phyloP scores from a whole-genome alignment of 2,329 filamentous ascomycete genomes.

The Harringtonia lauricola region DNA sequence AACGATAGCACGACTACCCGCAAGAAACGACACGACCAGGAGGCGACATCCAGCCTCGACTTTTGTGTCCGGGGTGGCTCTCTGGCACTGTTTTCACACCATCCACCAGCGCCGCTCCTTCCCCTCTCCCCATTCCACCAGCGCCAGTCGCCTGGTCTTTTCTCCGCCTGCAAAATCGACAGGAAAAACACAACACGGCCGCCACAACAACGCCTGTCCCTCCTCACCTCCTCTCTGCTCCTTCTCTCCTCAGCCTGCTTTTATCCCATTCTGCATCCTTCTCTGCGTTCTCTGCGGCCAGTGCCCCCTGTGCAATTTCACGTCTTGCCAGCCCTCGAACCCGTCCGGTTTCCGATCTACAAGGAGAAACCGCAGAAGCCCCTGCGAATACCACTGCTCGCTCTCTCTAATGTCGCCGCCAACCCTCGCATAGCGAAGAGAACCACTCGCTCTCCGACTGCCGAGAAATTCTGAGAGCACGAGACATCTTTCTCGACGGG shows the following conservation, averaged over 20 bases:
- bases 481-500: too few relatives aligned
- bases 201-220: background rate
- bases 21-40: too few relatives aligned
- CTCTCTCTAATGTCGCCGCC: too few relatives aligned
- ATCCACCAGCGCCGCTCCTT: background rate
- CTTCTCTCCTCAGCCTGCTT: background rate
- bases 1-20: too few relatives aligned
- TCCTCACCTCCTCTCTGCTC: background rate
- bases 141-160: background rate
- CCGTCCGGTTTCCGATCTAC: too few relatives aligned
- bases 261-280: background rate
- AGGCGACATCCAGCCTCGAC: too few relatives aligned
- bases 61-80: background rate
- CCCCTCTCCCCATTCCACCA: background rate
- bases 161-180: slow-evolving; percentile 3
- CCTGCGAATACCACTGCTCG: too few relatives aligned
- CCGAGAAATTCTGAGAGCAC: too few relatives aligned
- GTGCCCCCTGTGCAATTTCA: background rate
- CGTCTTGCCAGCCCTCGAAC: background rate
- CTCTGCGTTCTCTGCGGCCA: background rate
- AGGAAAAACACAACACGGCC: slow-evolving; percentile 1
- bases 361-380: too few relatives aligned
- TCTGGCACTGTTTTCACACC: background rate
- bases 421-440: too few relatives aligned
- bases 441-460: too few relatives aligned